Percentiles rank a stretch among this genome's conserved stretches.
These are phyloP conservation scores for Paramarasmius palmivorus DNA, from an alignment of 1,284 basidiomycete species.

Conservation along the genomic window DNA sequence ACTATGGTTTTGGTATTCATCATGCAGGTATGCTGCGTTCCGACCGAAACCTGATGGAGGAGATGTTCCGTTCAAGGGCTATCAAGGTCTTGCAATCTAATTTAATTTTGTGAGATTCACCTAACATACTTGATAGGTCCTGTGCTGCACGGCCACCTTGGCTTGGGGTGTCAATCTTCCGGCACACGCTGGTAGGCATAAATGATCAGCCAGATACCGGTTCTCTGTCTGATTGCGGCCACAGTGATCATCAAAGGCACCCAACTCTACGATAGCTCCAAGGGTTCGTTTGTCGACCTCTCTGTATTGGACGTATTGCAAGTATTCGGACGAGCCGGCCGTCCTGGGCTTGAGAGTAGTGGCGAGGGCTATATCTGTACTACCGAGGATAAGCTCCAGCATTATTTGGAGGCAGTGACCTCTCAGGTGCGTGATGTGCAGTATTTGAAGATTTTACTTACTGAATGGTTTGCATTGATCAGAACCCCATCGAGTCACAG, in stretches of 20 bases:
- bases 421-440: conserved; percentile 75
- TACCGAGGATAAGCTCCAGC: conserved; percentile 87
- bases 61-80: conserved; percentile 87
- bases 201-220: neutral
- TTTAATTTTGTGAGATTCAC: neutral
- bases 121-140: conserved; percentile 62
- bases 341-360: conserved; percentile 93
- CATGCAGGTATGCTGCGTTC: conserved; percentile 97
- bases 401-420: conserved; percentile 90
- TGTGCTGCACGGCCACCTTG: conserved; percentile 97
- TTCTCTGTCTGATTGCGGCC: neutral
- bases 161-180: conserved; percentile 99
- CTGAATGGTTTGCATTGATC: conserved; percentile 8
- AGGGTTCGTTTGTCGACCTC: conserved; percentile 90
- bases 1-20: conserved; percentile 95
- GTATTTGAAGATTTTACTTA: neutral
- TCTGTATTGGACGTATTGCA: conserved; percentile 96
- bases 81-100: conserved; percentile 74
- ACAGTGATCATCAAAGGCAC: conserved; percentile 97
- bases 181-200: conserved; percentile 82
- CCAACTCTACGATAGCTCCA: conserved; percentile 90
- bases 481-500: conserved; percentile 97
- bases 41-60: conserved; percentile 95
- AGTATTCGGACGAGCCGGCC: conserved; percentile 96
- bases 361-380: conserved; percentile 99